These are phyloP conservation scores for Sarocladium brachiariae DNA, from an alignment of 2,329 filamentous ascomycete genomes.

Conservation along the genomic window DNA sequence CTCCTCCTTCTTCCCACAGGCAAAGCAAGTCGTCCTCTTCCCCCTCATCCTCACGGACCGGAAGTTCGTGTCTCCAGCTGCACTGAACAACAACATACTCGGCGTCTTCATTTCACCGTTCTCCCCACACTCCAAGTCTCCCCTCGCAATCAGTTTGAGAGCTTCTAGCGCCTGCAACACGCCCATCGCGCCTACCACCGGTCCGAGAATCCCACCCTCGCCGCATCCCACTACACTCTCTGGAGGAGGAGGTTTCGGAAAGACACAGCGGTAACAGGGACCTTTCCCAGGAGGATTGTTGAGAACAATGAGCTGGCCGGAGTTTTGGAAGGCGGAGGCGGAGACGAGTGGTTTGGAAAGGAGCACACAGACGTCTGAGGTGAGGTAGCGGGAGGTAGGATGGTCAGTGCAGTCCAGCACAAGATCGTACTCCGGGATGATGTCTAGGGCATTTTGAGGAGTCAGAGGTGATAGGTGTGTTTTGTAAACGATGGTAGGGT, in stretches of 20 bases:
- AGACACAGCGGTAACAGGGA: constrained; percentile 91
- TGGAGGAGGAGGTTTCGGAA: constrained; percentile 77
- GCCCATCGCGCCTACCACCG: constrained; percentile 90
- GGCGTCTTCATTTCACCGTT: constrained; percentile 18
- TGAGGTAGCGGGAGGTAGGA: constrained; percentile 82
- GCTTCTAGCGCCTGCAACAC: constrained; percentile 85
- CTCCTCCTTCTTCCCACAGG: constrained; percentile 59
- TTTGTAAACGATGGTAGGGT: constrained; percentile 61
- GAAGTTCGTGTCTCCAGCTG: constrained; percentile 45
- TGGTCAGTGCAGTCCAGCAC: constrained; percentile 95
- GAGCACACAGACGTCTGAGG: constrained; percentile 83
- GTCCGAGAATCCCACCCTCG: constrained; percentile 86
- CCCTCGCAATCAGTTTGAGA: constrained; percentile 66
- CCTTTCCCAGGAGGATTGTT: constrained; percentile 72
- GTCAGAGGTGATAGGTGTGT: constrained; percentile 59
- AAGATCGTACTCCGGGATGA: constrained; percentile 68
- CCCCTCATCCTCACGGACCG: constrained; percentile 68
- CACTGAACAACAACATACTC: constrained; percentile 35
- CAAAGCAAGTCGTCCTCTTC: constrained; percentile 63
- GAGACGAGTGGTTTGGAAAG: constrained; percentile 75
- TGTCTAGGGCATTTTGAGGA: constrained; percentile 57
- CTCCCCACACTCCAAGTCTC: constrained; percentile 19
- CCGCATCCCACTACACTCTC: constrained; percentile 80
- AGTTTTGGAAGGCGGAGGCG: constrained; percentile 79
- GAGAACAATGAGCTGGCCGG: constrained; percentile 83